Base-by-base conservation (phyloP, 306 rosid genomes). In the Luffa acutangula region DNA sequence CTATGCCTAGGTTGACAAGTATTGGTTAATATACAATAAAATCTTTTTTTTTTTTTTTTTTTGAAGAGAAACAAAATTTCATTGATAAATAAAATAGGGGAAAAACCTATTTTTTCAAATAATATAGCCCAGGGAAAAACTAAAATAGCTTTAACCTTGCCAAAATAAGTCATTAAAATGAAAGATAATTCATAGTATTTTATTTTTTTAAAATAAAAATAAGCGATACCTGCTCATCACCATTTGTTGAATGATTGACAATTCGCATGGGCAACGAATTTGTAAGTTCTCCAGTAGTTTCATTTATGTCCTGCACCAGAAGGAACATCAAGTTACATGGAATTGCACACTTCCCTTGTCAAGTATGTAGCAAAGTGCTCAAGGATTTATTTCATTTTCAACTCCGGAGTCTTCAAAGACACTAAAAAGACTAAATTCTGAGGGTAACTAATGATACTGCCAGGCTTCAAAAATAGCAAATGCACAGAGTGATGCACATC, bases 171-270 rank as follows among this genome's bases (percentile, higher is more conserved):
- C 77, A 48, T 70, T 21, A 14, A 73, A 73, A 73, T 49, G 42
- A 49, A 49, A 31, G 63, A 74, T 14, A 74, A 49, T 15, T 46
- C n/a, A 13, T 48, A 48, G 1, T 49, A 45, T 25, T 42, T 42
- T 43, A 9, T 70, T 45, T 31, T 31, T 73, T 25, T 2, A 21
- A 71, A 14, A 69, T 7, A 39, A 72, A 21, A 72, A 18, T 18
- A 34, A 3, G 34, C 63, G 72, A 60, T 89, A 95, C 98, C 98
- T 92, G 97, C 60, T 87, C 97, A 78, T 83, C 90, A 57, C 87
- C 93, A 84, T 84, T 86, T 77, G 83, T 80, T 7, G 93, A 85
- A 76, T 91, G 87, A 91, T 81, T 85, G 73, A 54, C 89, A 77
- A 86, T 78, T 78, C 78, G 89, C 69, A 80, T 82, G 15, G 89